Conservation (phyloP, 176 grass and related monocot genomes). For the Tuctoria greenei region DNA sequence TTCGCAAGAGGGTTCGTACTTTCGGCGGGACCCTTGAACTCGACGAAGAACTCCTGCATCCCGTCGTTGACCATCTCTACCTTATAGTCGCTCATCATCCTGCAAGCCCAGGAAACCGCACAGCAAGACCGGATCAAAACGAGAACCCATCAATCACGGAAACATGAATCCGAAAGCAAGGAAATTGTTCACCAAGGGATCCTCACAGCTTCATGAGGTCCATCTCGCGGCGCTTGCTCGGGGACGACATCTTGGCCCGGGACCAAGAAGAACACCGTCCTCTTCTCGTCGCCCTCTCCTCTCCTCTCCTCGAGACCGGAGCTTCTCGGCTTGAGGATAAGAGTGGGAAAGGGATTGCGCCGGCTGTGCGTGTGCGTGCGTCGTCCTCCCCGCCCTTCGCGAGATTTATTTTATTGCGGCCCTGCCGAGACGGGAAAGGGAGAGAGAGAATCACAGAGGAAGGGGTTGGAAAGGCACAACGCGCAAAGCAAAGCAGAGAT, state of each 20-base stretch:
- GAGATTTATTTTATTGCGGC: slow-evolving; percentile 47
- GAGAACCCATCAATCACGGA: not conserved
- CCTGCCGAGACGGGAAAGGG: not conserved
- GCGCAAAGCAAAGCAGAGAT: not conserved
- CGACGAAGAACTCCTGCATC: slow-evolving; percentile 97
- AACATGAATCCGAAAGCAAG: slow-evolving; percentile 7
- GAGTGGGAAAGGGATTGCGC: slow-evolving; percentile 26
- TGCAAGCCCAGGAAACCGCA: slow-evolving; percentile 28
- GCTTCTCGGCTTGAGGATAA: slow-evolving; percentile 40
- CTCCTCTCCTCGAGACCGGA: slow-evolving; percentile 14
- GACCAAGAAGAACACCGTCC: not conserved
- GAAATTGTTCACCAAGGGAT: not conserved
- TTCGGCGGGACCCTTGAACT: slow-evolving; percentile 82
- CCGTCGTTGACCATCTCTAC: slow-evolving; percentile 99
- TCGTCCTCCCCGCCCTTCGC: slow-evolving; percentile 24
- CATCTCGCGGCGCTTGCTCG: slow-evolving; percentile 98
- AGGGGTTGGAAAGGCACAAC: slow-evolving; percentile 31
- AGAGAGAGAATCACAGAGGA: slow-evolving; percentile 15
- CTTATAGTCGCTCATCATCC: slow-evolving; percentile 99
- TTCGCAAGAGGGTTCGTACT: slow-evolving; percentile 51
- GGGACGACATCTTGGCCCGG: slow-evolving; percentile 69
- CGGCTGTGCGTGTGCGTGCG: slow-evolving; percentile 38
- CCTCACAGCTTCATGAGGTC: slow-evolving; percentile 98
- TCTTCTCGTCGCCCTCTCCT: not conserved
- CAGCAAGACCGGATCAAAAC: slow-evolving; percentile 33